Percentiles rank a stretch among this genome's conserved stretches.
Conservation (phyloP, 345 rosid species). For the Syzygium grande region DNA sequence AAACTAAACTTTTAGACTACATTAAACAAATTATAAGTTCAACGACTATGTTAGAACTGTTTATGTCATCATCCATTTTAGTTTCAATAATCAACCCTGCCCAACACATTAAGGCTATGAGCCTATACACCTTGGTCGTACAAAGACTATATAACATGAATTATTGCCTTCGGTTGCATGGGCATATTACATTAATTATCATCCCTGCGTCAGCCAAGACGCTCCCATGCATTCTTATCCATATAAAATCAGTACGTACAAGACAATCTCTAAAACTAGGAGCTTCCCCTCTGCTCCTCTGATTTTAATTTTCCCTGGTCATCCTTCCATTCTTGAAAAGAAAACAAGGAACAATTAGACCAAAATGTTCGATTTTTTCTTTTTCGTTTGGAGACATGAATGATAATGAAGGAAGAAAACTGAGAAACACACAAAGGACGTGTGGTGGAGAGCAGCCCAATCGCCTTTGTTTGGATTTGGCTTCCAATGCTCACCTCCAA, state of each 20-base stretch:
- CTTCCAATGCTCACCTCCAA: slow-evolving; percentile 2
- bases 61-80: no score
- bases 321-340: neutral
- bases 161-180: neutral
- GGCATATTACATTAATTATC: neutral
- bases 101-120: no score
- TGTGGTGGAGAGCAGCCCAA: neutral
- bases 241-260: neutral
- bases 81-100: neutral
- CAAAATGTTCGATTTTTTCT: neutral
- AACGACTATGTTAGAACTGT: no score
- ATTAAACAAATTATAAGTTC: no score
- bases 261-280: neutral
- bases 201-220: neutral
- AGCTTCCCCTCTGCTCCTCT: neutral
- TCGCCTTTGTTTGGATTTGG: neutral
- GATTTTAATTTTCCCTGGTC: neutral
- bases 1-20: no score
- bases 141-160: neutral
- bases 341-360: neutral
- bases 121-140: neutral
- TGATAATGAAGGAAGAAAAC: neutral
- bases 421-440: neutral
- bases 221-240: neutral
- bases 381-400: neutral